Percentiles rank a stretch among this genome's conserved stretches.
Evolutionary conservation across 2,329 filamentous ascomycete genomes (phyloP).

Genomic region (Fusarium sp.): DNA sequence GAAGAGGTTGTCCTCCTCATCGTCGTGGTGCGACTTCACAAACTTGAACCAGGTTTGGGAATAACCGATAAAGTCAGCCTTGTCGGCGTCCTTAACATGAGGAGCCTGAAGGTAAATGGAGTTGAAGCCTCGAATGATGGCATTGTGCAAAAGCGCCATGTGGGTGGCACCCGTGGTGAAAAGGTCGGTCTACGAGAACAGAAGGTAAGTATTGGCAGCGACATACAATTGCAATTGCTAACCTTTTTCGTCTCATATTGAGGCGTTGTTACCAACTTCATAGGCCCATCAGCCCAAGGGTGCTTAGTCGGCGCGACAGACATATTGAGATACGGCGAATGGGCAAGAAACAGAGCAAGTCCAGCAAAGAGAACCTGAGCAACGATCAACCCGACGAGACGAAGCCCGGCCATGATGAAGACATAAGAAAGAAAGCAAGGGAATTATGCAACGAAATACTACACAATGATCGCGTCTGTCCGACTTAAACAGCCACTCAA

Average conservation of each 20-base stretch:
- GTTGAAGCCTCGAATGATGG: conserved; percentile 72
- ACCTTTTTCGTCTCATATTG: conserved; percentile 64
- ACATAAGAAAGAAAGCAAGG: neutral
- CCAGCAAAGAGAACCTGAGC: conserved; percentile 47
- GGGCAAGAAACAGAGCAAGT: conserved; percentile 46
- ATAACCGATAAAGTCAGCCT: conserved; percentile 68
- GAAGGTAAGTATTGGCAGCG: neutral
- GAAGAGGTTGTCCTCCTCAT: conserved; percentile 68
- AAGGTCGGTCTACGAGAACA: conserved; percentile 59
- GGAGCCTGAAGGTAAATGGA: conserved; percentile 70
- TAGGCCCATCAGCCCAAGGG: conserved; percentile 65
- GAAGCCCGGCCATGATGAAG: conserved; percentile 37
- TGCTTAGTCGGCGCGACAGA: conserved; percentile 43
- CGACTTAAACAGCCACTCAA: conserved; percentile 26
- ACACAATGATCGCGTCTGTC: conserved; percentile 29
- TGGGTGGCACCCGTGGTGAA: conserved; percentile 70
- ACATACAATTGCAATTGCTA: neutral
- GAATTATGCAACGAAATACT: neutral
- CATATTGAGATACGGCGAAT: conserved; percentile 52
- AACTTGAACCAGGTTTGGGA: conserved; percentile 68
- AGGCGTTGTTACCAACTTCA: conserved; percentile 65
- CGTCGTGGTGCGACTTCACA: conserved; percentile 69
- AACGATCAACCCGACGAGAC: conserved; percentile 44
- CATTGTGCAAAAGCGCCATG: conserved; percentile 71
- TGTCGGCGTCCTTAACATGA: conserved; percentile 62